These are phyloP conservation scores for Calonectria multiphialidica DNA, from an alignment of 2,329 filamentous ascomycete genomes.

Conservation along the genomic window DNA sequence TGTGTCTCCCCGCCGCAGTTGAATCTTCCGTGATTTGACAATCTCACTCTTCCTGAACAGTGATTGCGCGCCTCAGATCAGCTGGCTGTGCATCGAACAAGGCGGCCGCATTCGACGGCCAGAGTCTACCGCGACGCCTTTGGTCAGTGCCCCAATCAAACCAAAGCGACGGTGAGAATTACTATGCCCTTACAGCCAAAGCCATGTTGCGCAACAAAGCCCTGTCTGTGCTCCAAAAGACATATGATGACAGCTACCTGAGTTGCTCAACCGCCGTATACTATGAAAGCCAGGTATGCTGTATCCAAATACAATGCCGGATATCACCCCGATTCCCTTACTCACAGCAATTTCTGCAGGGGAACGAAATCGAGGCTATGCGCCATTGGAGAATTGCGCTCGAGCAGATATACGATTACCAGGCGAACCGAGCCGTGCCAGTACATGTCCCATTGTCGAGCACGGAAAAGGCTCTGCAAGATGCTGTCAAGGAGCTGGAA, in stretches of 20 bases:
- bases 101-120: conserved; percentile 1
- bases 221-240: conserved; percentile 89
- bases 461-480: conserved; percentile 85
- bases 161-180: conserved; percentile 37
- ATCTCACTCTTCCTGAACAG: neutral
- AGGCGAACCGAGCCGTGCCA: conserved; percentile 78
- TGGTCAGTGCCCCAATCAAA: conserved; percentile 16
- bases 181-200: conserved; percentile 44
- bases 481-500: conserved; percentile 86
- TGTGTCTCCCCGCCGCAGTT: neutral
- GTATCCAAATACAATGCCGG: neutral
- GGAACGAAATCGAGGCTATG: conserved; percentile 91
- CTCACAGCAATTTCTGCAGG: conserved; percentile 63
- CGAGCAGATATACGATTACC: conserved; percentile 88
- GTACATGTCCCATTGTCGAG: conserved; percentile 80
- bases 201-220: conserved; percentile 67
- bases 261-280: conserved; percentile 96
- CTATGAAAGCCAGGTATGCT: conserved; percentile 87
- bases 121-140: neutral
- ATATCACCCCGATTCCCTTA: neutral
- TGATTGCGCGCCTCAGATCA: neutral
- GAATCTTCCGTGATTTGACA: neutral
- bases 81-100: conserved; percentile 16
- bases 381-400: conserved; percentile 91
- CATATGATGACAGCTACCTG: conserved; percentile 96